Percentiles rank a stretch among this genome's conserved stretches.
These are phyloP conservation scores for Saccharomycopsis amapae DNA, from an alignment of 805 yeast genomes.

Conservation along the genomic window DNA sequence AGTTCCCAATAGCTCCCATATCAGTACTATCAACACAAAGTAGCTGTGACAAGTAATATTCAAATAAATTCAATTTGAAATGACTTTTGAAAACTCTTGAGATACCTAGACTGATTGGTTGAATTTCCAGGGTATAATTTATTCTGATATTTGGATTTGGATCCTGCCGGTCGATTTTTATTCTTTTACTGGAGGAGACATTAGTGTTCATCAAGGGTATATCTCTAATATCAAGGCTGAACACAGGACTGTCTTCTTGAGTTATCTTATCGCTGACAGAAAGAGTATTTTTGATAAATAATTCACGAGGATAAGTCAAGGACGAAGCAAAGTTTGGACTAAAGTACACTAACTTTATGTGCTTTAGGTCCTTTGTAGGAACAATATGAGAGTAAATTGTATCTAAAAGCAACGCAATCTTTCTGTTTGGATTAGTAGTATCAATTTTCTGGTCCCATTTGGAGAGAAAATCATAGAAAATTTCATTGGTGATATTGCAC, in stretches of 20 bases:
- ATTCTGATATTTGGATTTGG: too few relatives aligned
- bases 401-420: slow-evolving; percentile 29
- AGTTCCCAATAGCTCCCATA: neutral
- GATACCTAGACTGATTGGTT: slow-evolving; percentile 31
- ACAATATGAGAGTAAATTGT: slow-evolving; percentile 32
- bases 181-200: slow-evolving; percentile 13
- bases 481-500: slow-evolving; percentile 22
- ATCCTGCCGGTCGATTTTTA: too few relatives aligned
- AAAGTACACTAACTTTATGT: slow-evolving; percentile 29
- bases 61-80: slow-evolving; percentile 21
- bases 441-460: slow-evolving; percentile 19
- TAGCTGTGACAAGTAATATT: slow-evolving; percentile 20
- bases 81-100: slow-evolving; percentile 30
- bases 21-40: slow-evolving; percentile 1
- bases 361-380: slow-evolving; percentile 27
- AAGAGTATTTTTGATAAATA: slow-evolving; percentile 18
- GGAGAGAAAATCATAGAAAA: slow-evolving; percentile 23
- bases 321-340: slow-evolving; percentile 20
- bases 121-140: slow-evolving; percentile 25
- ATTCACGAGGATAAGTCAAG: slow-evolving; percentile 16
- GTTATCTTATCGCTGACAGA: slow-evolving; percentile 1
- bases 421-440: slow-evolving; percentile 21
- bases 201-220: slow-evolving; percentile 14
- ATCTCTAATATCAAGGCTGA: slow-evolving; percentile 12
- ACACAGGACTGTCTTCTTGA: neutral